These are phyloP conservation scores for Cyclospora cayetanensis DNA, from an alignment of 169 alveolate genomes.

Conservation along the genomic window DNA sequence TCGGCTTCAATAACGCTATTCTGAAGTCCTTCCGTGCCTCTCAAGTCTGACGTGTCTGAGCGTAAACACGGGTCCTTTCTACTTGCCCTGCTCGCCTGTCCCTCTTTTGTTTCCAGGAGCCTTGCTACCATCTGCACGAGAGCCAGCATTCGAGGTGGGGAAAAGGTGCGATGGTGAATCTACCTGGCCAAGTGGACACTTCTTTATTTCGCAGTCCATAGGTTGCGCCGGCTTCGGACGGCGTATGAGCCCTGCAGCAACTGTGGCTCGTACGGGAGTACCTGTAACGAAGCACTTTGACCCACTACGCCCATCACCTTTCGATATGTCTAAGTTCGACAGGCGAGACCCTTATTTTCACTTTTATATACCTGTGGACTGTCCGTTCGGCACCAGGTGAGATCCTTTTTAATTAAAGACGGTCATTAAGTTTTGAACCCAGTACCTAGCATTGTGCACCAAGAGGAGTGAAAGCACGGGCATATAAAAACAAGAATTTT, in stretches of 20 bases:
- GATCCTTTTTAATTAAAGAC: too few species aligned
- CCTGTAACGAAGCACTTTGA: constrained; percentile 65
- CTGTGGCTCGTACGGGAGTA: constrained; percentile 21
- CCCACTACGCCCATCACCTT: constrained; percentile 63
- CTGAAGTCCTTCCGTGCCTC: too few species aligned
- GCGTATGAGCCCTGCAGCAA: neutral
- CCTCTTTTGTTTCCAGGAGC: neutral
- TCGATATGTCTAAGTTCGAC: constrained; percentile 71
- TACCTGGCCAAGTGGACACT: neutral
- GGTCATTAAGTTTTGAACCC: too few species aligned
- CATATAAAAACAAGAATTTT: too few species aligned
- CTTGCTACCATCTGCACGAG: neutral
- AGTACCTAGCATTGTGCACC: too few species aligned
- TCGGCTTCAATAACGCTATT: neutral
- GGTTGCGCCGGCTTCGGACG: constrained; percentile 6
- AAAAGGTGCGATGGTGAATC: neutral
- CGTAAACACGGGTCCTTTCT: neutral
- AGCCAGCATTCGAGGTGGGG: neutral
- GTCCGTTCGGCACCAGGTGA: constrained; percentile 80
- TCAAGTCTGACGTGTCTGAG: neutral
- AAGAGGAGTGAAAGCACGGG: too few species aligned
- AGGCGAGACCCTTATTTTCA: constrained; percentile 82
- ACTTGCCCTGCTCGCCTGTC: neutral
- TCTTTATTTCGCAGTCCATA: neutral
- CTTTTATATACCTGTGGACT: constrained; percentile 86